Percentiles rank a stretch among this genome's conserved stretches.
Evolutionary conservation across 148 eudicot genomes (phyloP).

Genomic region (Chenopodium suecicum): DNA sequence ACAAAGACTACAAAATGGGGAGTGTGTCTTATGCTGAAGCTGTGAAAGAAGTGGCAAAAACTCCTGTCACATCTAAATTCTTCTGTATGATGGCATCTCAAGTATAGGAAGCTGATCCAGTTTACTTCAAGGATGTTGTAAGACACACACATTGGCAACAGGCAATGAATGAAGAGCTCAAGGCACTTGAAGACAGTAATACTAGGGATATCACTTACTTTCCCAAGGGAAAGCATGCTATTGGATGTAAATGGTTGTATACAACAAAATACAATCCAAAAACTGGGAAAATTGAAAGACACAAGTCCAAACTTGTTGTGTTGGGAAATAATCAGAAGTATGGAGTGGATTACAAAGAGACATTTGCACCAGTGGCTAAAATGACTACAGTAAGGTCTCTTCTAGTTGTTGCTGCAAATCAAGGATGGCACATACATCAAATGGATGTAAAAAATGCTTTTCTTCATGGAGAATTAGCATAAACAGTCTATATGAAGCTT

Average conservation of each 20-base stretch:
- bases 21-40: too few species aligned
- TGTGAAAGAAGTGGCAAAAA: too few species aligned
- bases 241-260: conserved; percentile 11
- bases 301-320: conserved; percentile 3
- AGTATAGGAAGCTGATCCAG: too few species aligned
- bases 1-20: too few species aligned
- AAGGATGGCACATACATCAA: not conserved
- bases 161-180: too few species aligned
- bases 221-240: not conserved
- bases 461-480: not conserved
- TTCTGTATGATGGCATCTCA: too few species aligned
- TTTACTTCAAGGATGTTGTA: too few species aligned
- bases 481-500: not conserved
- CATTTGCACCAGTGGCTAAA: not conserved
- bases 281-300: not conserved
- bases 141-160: too few species aligned
- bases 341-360: not conserved
- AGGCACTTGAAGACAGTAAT: not conserved
- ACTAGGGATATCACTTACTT: not conserved
- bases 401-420: not conserved
- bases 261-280: not conserved
- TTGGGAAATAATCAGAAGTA: not conserved
- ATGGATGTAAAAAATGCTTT: conserved; percentile 16
- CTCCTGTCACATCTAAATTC: too few species aligned
- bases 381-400: not conserved